Conservation (phyloP, 1,139 yeast genomes). For the Kurtzmaniella natalensis region DNA sequence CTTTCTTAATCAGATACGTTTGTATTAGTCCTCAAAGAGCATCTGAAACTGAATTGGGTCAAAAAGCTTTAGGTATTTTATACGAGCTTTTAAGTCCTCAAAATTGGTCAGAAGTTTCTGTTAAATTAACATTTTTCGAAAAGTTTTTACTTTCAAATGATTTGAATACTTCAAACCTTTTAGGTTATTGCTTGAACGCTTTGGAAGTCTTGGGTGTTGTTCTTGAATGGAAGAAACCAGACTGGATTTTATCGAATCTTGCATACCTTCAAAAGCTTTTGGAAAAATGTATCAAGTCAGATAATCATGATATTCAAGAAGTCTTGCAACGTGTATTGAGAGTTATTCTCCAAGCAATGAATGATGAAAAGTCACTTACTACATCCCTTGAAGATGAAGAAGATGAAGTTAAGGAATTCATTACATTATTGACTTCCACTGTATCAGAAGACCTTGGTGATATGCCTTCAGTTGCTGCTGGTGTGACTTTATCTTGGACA, state of each 20-base stretch:
- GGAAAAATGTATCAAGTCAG: slow-evolving; percentile 79
- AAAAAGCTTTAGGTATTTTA: slow-evolving; percentile 71
- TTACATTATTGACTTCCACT: slow-evolving; percentile 57
- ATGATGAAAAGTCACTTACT: slow-evolving; percentile 29
- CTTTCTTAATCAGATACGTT: slow-evolving; percentile 81
- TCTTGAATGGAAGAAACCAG: slow-evolving; percentile 67
- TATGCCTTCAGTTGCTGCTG: slow-evolving; percentile 84
- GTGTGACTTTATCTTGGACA: slow-evolving; percentile 83
- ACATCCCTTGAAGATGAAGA: slow-evolving; percentile 38
- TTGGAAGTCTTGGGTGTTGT: slow-evolving; percentile 87
- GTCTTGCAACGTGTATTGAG: slow-evolving; percentile 71
- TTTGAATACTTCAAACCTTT: slow-evolving; percentile 51
- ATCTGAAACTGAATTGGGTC: slow-evolving; percentile 78
- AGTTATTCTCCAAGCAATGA: slow-evolving; percentile 61
- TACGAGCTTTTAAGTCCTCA: slow-evolving; percentile 67
- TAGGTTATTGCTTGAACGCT: slow-evolving; percentile 85
- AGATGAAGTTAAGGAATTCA: slow-evolving; percentile 59
- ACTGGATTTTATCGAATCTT: slow-evolving; percentile 74
- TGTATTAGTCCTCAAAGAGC: slow-evolving; percentile 86
- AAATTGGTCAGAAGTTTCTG: slow-evolving; percentile 84
- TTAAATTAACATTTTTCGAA: slow-evolving; percentile 81
- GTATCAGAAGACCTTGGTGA: slow-evolving; percentile 82
- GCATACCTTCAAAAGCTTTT: slow-evolving; percentile 65
- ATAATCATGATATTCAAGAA: slow-evolving; percentile 80
- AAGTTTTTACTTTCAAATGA: slow-evolving; percentile 79